Evolutionary conservation across 345 rosid genomes (phyloP), one percentile per base, ranked within the genome.

Genomic region (Ceriops zippeliana): DNA sequence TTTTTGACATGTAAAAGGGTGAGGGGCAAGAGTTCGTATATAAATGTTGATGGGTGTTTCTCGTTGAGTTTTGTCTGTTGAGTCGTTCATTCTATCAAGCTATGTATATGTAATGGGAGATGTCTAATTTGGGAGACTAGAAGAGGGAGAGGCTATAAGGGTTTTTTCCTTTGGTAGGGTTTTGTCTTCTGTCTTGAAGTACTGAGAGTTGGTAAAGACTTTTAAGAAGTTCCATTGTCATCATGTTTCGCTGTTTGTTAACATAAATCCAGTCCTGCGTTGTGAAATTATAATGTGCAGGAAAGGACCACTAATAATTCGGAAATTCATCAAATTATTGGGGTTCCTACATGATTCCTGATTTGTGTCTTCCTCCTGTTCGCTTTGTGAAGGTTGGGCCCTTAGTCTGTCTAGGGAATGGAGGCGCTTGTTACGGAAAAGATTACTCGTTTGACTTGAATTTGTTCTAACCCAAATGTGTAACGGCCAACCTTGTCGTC

Each of bases 121-220:
- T 26, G 47, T 65, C 70, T 75, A 64, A 60, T 76, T 79, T 76
- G 71, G 60, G 65, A 58, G 68, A 73, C 76, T 13, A 74, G 65
- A 58, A 61, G 65, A 52, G 30, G 27, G 60, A 53, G 73, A 51
- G n/a, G 64, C 24, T 30, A 2, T 47, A 47, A 37, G 1, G 47
- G 32, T 67, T 42, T 22, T 22, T 30, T 68, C 68, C 34, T 47
- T 11, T 35, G 52, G 20, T 31, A 22, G 66, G 49, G 37, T 57
- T 58, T 58, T 5, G n/a, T 71, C 37, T 68, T 62, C 35, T 34
- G 46, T 19, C 49, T 42, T 11, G 2, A 11, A 42, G 15, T 42
- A 17, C 49, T 42, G 62, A 16, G 47, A 61, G 1, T 42, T 42
- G 49, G 49, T 42, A 42, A 42, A 42, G 6, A 7, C 22, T 42